Percentiles rank a stretch among this genome's conserved stretches.
Evolutionary conservation across 2,329 filamentous ascomycete genomes (phyloP).

Genomic region (Ophiocordyceps polyrhachis-furcata): DNA sequence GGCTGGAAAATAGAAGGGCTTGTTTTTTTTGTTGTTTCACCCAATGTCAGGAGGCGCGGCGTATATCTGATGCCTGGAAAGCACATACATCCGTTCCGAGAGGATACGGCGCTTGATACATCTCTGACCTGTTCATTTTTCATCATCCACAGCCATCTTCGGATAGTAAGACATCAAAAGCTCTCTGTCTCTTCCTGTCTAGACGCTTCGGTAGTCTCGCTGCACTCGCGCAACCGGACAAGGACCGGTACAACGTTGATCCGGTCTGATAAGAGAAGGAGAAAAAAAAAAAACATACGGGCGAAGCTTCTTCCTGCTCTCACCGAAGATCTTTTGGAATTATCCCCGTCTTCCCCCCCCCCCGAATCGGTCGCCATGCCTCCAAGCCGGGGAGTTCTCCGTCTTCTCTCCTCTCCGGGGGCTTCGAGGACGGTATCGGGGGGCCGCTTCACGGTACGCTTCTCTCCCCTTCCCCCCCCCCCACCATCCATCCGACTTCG

Average conservation of each 20-base stretch:
- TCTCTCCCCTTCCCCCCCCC: background rate
- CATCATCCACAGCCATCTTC: background rate
- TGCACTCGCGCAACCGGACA: background rate
- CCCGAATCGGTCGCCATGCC: slow-evolving; percentile 18
- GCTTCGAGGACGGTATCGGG: slow-evolving; percentile 10
- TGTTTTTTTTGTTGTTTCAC: background rate
- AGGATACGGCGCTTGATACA: background rate
- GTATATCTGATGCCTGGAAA: background rate
- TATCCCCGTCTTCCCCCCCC: slow-evolving; percentile 2
- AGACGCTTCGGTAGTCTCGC: background rate
- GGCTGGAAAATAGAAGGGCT: background rate
- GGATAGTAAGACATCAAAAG: background rate
- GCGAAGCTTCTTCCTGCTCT: slow-evolving; percentile 11
- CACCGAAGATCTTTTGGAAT: background rate
- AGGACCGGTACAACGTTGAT: background rate
- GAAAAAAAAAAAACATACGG: background rate
- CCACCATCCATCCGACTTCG: background rate
- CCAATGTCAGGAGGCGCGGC: background rate
- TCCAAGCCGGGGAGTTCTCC: slow-evolving; percentile 24
- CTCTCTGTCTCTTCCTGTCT: background rate
- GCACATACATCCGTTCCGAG: no score
- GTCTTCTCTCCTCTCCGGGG: slow-evolving; percentile 17
- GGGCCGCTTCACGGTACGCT: slow-evolving; percentile 7
- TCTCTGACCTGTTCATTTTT: background rate
- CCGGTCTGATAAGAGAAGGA: background rate